A percentile compares a stretch with the other conserved stretches of the same genome.
phyloP scores from a whole-genome alignment of 2,329 filamentous ascomycete genomes.

The Zalaria obscura region DNA sequence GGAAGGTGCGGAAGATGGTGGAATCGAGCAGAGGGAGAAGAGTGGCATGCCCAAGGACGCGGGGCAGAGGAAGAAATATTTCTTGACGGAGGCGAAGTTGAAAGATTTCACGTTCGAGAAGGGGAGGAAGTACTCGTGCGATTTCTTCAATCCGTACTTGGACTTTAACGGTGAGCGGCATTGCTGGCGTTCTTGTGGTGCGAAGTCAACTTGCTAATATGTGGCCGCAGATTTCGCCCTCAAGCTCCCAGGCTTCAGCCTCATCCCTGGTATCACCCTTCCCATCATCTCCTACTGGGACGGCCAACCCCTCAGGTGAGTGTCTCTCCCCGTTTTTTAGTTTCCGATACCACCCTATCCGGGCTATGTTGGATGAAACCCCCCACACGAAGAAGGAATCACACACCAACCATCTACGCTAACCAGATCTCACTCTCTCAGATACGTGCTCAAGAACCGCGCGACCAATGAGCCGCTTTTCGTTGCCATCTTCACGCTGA shows the following conservation, averaged over 20 bases:
- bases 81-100: constrained; percentile 41
- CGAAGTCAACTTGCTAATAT: too few species aligned
- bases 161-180: constrained; percentile 55
- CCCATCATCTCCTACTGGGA: constrained; percentile 70
- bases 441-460: constrained; percentile 82
- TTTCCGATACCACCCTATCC: not conserved
- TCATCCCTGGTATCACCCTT: constrained; percentile 49
- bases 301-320: constrained; percentile 60
- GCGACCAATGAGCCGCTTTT: constrained; percentile 61
- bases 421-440: constrained; percentile 62
- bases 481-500: constrained; percentile 65
- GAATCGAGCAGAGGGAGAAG: constrained; percentile 24
- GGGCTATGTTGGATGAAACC: too few species aligned
- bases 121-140: constrained; percentile 46
- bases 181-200: too few species aligned
- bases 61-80: constrained; percentile 43
- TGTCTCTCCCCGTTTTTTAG: constrained; percentile 3
- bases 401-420: not conserved
- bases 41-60: constrained; percentile 24
- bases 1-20: constrained; percentile 30
- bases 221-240: constrained; percentile 45
- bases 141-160: constrained; percentile 87
- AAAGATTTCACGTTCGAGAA: constrained; percentile 47
- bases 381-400: too few species aligned
- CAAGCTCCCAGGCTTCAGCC: constrained; percentile 44